Evolutionary conservation across 495 filamentous ascomycete species (phyloP).

Genomic region (Cladorrhinum samala): DNA sequence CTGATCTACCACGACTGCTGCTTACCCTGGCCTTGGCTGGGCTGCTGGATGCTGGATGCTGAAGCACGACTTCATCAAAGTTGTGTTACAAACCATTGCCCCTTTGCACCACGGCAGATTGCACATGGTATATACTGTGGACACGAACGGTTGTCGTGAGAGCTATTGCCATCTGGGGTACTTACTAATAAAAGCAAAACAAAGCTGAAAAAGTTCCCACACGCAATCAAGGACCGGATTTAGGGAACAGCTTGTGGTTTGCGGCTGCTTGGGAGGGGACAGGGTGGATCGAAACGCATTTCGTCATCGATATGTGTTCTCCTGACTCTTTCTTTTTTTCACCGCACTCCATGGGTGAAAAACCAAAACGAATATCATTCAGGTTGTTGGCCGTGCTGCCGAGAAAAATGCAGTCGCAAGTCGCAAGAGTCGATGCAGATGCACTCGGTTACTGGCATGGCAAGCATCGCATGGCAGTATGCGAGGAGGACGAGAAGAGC

Average conservation of each 20-base stretch:
- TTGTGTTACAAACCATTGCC: not conserved
- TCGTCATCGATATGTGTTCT: constrained; percentile 10
- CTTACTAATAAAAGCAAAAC: not conserved
- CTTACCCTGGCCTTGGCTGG: not conserved
- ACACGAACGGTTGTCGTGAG: not conserved
- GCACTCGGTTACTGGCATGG: too few species aligned
- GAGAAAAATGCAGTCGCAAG: too few species aligned
- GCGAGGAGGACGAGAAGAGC: too few species aligned
- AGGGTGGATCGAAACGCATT: not conserved
- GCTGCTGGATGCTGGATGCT: not conserved
- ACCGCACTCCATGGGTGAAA: not conserved
- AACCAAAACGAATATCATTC: not conserved
- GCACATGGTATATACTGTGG: not conserved
- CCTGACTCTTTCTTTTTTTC: too few species aligned
- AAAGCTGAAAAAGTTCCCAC: not conserved
- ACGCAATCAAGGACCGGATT: not conserved
- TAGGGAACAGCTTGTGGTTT: not conserved
- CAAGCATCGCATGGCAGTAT: too few species aligned
- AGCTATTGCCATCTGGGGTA: too few species aligned
- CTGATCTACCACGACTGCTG: not conserved
- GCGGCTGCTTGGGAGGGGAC: not conserved
- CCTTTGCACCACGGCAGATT: not conserved
- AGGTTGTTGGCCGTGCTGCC: too few species aligned
- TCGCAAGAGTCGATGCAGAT: too few species aligned
- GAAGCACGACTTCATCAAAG: not conserved